Evolutionary conservation across 164 flowering plant genomes (phyloP).

Genomic region (Vitis riparia): DNA sequence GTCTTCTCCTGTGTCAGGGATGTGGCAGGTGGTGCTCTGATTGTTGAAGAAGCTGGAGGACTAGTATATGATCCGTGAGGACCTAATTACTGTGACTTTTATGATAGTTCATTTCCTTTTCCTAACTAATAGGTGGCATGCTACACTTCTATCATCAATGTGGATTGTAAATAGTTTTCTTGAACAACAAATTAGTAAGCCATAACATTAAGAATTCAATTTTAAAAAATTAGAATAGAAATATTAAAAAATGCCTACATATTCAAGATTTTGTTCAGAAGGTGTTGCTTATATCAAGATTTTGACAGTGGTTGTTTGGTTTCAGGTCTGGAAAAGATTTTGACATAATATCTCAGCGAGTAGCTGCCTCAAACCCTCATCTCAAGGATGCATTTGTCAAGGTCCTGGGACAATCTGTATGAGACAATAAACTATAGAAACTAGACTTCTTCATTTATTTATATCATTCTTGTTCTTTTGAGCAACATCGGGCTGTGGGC

Average conservation of each 20-base stretch:
- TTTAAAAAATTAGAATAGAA: too few species aligned
- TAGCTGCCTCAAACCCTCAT: constrained; percentile 81
- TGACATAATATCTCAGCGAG: constrained; percentile 70
- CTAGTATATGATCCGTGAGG: constrained; percentile 94
- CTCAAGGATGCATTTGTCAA: constrained; percentile 65
- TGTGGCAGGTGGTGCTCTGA: constrained; percentile 93
- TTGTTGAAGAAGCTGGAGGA: constrained; percentile 96
- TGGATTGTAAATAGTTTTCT: too few species aligned
- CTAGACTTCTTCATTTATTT: not conserved
- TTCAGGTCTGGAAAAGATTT: constrained; percentile 79
- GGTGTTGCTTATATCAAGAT: not conserved
- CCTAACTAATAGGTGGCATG: not conserved
- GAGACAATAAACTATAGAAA: constrained; percentile 7
- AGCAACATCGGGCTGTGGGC: not conserved
- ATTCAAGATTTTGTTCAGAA: too few species aligned
- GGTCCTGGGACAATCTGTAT: constrained; percentile 48
- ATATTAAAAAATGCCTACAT: too few species aligned
- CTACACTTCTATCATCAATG: too few species aligned
- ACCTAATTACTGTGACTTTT: not conserved
- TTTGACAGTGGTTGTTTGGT: constrained; percentile 6
- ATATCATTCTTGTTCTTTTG: constrained; percentile 2
- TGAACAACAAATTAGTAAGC: too few species aligned
- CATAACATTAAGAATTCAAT: too few species aligned
- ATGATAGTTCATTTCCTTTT: too few species aligned
- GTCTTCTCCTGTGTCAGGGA: constrained; percentile 56